Evolutionary conservation across 768 basidiomycete species (phyloP).

Genomic region (Gelatoporia subvermispora): DNA sequence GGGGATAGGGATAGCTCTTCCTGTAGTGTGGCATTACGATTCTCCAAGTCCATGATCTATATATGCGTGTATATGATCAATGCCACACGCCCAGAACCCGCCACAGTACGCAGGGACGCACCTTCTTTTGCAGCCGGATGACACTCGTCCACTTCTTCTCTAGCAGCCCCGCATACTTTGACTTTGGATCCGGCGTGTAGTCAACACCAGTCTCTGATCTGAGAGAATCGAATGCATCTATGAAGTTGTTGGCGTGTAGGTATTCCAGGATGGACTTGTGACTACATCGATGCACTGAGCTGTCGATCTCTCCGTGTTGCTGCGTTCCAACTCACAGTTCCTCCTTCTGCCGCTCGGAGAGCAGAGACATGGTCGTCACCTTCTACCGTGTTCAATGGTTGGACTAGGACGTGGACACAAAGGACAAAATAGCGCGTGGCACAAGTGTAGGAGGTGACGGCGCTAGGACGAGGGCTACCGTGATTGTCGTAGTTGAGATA

Average conservation of each 20-base stretch:
- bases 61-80: not conserved
- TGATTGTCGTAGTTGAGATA: no score
- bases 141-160: conserved; percentile 99
- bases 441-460: no score
- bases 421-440: no score
- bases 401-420: no score
- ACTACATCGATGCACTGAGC: conserved; percentile 30
- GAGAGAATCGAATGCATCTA: conserved; percentile 54
- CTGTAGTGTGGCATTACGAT: conserved; percentile 71
- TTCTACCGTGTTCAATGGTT: no score
- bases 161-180: conserved; percentile 79
- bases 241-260: conserved; percentile 62
- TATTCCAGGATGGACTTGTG: conserved; percentile 83
- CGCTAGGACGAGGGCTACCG: no score
- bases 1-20: conserved; percentile 57
- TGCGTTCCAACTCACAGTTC: conserved; percentile 36
- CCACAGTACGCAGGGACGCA: conserved; percentile 22
- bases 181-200: conserved; percentile 80
- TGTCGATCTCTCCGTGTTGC: not conserved
- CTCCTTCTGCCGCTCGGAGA: conserved; percentile 43
- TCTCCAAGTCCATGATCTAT: conserved; percentile 94
- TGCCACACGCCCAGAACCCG: not conserved
- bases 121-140: conserved; percentile 94
- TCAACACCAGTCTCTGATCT: conserved; percentile 51
- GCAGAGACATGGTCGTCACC: conserved; percentile 31